Evolutionary conservation across 371 early-diverging fungal genomes (phyloP), one percentile per base, ranked within the genome.

Genomic region (Mortierella sp.): DNA sequence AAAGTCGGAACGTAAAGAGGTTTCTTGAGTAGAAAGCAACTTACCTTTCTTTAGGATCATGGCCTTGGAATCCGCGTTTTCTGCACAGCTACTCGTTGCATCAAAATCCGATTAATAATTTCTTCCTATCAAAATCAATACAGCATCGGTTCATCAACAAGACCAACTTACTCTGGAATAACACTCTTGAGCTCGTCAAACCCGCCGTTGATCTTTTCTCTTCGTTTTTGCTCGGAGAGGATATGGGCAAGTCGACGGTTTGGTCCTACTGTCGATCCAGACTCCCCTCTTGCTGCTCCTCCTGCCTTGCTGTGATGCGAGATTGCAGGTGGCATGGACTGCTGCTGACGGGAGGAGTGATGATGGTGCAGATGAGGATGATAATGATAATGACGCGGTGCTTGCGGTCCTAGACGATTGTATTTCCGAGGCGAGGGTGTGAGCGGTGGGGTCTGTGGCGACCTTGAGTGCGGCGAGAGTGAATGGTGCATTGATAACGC

Each of bases 121-220:
- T 11, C 37, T 34, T 11, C 14, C 14, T 34, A 14, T 34, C 11
- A 34, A 7, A 17, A 21, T 43, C 43, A 17, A 6, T 43, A 43
- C 43, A 6, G 21, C 19, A 43, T 1, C n/a, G n/a, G 43, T 1
- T 43, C 15, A 41, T 23, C 26, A 47, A 39, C 6, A 48, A 39
- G 15, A 11, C 5, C 43, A 43, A 51, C 75, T n/a, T 73, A 73
- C 75, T 73, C 75, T 6, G 81, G 81, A 28, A 81, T 67, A 21
- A 79, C 79, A 52, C 71, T 68, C 48, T 79, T 79, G 52, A 82
- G 66, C 47, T 80, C 82, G 51, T 82, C 80, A 55, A 82, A 82
- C 4, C 82, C 82, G 4, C 72, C 76, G 48, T 82, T 82, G 30
- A 82, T 82, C 53, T 81, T 82, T 19, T 78, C 80, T 46, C 82